Evolutionary conservation across 768 basidiomycete genomes (phyloP).

Genomic region (Mycena leptocephala): DNA sequence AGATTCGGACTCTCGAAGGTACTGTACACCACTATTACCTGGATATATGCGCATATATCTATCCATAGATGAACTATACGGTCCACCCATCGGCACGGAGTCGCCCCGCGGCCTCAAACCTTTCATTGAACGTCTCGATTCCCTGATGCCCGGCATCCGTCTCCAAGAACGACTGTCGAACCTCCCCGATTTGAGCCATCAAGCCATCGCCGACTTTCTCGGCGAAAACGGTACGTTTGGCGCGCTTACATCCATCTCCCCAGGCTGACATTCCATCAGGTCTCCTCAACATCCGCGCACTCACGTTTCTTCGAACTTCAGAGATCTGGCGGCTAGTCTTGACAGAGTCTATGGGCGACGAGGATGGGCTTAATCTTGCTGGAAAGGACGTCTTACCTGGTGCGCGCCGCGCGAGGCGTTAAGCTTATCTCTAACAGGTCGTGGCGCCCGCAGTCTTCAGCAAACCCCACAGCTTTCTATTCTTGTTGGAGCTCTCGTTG

Average conservation of each 20-base stretch:
- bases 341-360: conserved; percentile 62
- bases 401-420: conserved; percentile 39
- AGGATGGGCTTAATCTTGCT: conserved; percentile 68
- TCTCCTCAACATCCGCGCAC: conserved; percentile 61
- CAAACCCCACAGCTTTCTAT: conserved; percentile 66
- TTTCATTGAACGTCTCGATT: conserved; percentile 58
- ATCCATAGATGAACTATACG: conserved; percentile 58
- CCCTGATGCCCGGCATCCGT: conserved; percentile 64
- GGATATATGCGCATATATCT: conserved; percentile 18
- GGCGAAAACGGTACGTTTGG: conserved; percentile 51
- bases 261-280: conserved; percentile 49
- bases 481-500: conserved; percentile 67
- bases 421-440: background rate
- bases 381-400: conserved; percentile 61
- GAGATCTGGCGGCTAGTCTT: conserved; percentile 63
- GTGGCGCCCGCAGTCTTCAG: conserved; percentile 60
- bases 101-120: conserved; percentile 54
- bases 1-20: conserved; percentile 54
- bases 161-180: conserved; percentile 58
- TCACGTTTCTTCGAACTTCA: conserved; percentile 63
- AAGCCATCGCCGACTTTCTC: conserved; percentile 60
- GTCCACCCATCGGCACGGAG: conserved; percentile 58
- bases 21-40: conserved; percentile 8
- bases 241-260: background rate
- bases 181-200: conserved; percentile 53